A percentile compares a stretch with the other conserved stretches of the same genome.
Evolutionary conservation across 192 early-diverging fungal genomes (phyloP).

Genomic region (Umbelopsis vinacea): DNA sequence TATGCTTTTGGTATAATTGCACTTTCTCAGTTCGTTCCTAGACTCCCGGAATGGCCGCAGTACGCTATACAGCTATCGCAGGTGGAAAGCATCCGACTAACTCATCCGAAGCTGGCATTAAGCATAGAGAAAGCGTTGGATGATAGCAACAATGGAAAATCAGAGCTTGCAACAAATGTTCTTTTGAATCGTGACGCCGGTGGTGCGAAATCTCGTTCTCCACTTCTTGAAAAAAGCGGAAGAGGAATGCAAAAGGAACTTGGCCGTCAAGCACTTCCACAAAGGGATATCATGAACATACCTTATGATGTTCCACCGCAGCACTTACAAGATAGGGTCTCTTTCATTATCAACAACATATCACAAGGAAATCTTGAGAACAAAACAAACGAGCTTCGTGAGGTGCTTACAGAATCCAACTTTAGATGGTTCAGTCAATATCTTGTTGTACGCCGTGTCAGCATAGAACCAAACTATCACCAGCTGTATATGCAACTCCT

Average conservation of each 20-base stretch:
- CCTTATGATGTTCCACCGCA: slow-evolving; percentile 27
- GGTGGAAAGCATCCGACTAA: slow-evolving; percentile 76
- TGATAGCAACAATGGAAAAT: slow-evolving; percentile 7
- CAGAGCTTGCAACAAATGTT: background rate
- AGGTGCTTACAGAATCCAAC: slow-evolving; percentile 65
- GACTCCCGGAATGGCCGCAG: slow-evolving; percentile 90
- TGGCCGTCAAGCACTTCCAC: background rate
- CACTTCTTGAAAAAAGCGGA: background rate
- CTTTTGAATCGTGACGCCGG: background rate
- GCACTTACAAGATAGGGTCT: slow-evolving; percentile 80
- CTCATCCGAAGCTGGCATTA: slow-evolving; percentile 66
- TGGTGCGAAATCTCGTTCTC: background rate
- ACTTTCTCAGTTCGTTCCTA: slow-evolving; percentile 76
- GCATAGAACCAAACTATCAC: slow-evolving; percentile 97
- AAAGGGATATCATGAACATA: background rate
- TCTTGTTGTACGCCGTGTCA: slow-evolving; percentile 90
- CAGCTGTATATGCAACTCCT: slow-evolving; percentile 83
- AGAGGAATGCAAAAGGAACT: background rate
- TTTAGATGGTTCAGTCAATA: slow-evolving; percentile 95
- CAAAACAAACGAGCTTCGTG: slow-evolving; percentile 79
- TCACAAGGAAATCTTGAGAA: slow-evolving; percentile 80
- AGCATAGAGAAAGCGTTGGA: slow-evolving; percentile 57
- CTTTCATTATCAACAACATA: slow-evolving; percentile 98
- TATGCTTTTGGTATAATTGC: slow-evolving; percentile 92
- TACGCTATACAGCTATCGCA: slow-evolving; percentile 82